These are phyloP conservation scores for Grigorovia jiainica DNA, from an alignment of 805 yeast genomes.

Conservation along the genomic window DNA sequence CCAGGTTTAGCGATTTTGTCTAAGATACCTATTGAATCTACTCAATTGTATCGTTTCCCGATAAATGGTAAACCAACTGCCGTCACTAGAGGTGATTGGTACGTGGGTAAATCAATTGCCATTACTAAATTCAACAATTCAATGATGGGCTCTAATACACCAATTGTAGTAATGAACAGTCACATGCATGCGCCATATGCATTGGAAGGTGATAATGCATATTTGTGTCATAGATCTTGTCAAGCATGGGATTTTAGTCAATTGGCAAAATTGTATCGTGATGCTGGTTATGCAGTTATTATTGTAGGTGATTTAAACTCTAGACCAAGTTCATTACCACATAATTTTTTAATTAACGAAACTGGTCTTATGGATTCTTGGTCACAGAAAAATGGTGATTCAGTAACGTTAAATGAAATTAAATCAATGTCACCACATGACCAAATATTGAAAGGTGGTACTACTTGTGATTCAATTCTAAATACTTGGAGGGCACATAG, in stretches of 20 bases:
- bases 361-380: constrained; percentile 75
- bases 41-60: constrained; percentile 78
- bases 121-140: constrained; percentile 57
- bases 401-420: constrained; percentile 32
- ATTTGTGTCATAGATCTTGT: constrained; percentile 79
- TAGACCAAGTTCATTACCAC: constrained; percentile 77
- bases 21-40: constrained; percentile 68
- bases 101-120: constrained; percentile 84
- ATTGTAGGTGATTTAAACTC: constrained; percentile 92
- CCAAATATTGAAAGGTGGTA: constrained; percentile 68
- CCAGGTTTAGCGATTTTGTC: constrained; percentile 88
- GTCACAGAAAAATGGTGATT: constrained; percentile 54
- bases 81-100: constrained; percentile 93
- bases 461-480: constrained; percentile 79
- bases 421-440: constrained; percentile 41
- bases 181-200: constrained; percentile 98
- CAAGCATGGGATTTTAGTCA: constrained; percentile 95
- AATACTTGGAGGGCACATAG: constrained; percentile 68
- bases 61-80: constrained; percentile 93
- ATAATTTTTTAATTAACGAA: constrained; percentile 57
- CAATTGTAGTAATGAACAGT: constrained; percentile 74
- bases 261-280: constrained; percentile 47
- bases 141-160: constrained; percentile 20
- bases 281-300: constrained; percentile 75
- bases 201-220: constrained; percentile 73